Percentiles rank a stretch among this genome's conserved stretches.
These are phyloP conservation scores for Panellus pusillus DNA, from an alignment of 768 basidiomycete species.

Conservation along the genomic window DNA sequence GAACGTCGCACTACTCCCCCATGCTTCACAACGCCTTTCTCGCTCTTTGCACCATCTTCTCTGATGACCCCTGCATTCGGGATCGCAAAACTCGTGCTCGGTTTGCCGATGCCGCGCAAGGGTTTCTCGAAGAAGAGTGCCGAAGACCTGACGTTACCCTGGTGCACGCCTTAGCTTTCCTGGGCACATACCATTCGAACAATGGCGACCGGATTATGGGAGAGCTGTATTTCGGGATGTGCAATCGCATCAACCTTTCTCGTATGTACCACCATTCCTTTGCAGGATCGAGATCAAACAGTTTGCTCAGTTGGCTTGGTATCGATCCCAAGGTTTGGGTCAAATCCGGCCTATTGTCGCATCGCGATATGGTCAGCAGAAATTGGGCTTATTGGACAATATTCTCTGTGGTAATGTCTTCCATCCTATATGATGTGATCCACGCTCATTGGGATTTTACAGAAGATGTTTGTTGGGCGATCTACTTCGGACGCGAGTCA, in stretches of 20 bases:
- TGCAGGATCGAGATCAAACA: neutral
- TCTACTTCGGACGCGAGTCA: constrained; percentile 44
- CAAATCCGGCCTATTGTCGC: constrained; percentile 35
- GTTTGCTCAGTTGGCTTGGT: constrained; percentile 35
- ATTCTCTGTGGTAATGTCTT: constrained; percentile 27
- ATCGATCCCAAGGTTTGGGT: constrained; percentile 40
- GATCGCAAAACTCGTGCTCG: constrained; percentile 15
- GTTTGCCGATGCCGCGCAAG: constrained; percentile 19
- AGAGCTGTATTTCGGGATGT: constrained; percentile 21
- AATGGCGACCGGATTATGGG: constrained; percentile 18
- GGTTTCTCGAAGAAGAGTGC: constrained; percentile 19
- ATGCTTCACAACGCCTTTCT: constrained; percentile 54
- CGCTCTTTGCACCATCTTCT: constrained; percentile 18
- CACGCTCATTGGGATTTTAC: neutral
- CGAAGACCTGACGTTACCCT: constrained; percentile 22
- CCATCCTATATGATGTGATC: neutral
- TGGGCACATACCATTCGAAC: constrained; percentile 22
- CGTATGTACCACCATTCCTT: constrained; percentile 2
- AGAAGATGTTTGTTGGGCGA: constrained; percentile 44
- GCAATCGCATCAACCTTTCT: constrained; percentile 6
- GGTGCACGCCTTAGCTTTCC: constrained; percentile 22
- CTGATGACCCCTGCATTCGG: constrained; percentile 19
- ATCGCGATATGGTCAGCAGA: constrained; percentile 37
- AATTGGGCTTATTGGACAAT: constrained; percentile 44
- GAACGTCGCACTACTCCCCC: constrained; percentile 47